Evolutionary conservation across 345 rosid species (phyloP).

Genomic region (Acer saccharum): DNA sequence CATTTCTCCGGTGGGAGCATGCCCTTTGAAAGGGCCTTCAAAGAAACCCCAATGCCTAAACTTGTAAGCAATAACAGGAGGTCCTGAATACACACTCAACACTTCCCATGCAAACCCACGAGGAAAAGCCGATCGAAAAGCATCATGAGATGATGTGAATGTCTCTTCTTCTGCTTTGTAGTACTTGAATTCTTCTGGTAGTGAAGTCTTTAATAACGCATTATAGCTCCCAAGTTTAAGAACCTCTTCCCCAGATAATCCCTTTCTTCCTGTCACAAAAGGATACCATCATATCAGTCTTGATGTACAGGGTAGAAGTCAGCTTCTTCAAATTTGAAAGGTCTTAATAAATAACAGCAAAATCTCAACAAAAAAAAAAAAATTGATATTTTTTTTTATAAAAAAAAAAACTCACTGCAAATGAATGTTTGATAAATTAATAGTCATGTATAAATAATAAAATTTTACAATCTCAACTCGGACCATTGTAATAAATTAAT

Average conservation of each 20-base stretch:
- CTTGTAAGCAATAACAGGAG: slow-evolving; percentile 72
- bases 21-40: slow-evolving; percentile 72
- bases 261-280: slow-evolving; percentile 57
- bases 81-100: slow-evolving; percentile 65
- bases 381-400: too few relatives aligned
- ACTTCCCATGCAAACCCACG: slow-evolving; percentile 93
- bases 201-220: slow-evolving; percentile 61
- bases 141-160: slow-evolving; percentile 77
- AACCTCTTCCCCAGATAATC: slow-evolving; percentile 67
- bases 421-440: too few relatives aligned
- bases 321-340: too few relatives aligned
- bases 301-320: too few relatives aligned
- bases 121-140: slow-evolving; percentile 63
- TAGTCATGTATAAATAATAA: too few relatives aligned
- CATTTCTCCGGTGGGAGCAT: slow-evolving; percentile 70
- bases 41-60: slow-evolving; percentile 91
- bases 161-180: slow-evolving; percentile 72
- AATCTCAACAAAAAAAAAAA: too few relatives aligned
- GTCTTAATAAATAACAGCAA: too few relatives aligned
- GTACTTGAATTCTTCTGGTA: slow-evolving; percentile 57
- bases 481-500: too few relatives aligned
- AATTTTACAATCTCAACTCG: too few relatives aligned
- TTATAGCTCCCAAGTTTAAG: slow-evolving; percentile 68
- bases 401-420: too few relatives aligned
- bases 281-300: too few relatives aligned